Evolutionary conservation across 2,329 filamentous ascomycete species (phyloP).

Genomic region (Alternaria sp.): DNA sequence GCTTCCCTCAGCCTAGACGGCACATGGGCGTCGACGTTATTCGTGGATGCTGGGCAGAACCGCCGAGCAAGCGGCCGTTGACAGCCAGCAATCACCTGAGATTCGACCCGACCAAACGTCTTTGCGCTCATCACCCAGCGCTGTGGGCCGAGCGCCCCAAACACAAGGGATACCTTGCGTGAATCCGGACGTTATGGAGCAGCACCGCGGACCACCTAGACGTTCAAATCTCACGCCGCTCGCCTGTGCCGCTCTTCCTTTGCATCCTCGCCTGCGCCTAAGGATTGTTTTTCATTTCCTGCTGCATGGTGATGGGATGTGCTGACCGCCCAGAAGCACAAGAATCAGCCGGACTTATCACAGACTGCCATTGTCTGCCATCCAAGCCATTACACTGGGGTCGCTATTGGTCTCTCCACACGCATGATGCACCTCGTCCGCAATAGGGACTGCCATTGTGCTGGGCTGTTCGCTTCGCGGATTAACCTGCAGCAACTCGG

Average conservation of each 20-base stretch:
- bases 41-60: slow-evolving; percentile 1
- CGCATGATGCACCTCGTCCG: slow-evolving; percentile 20
- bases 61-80: slow-evolving; percentile 6
- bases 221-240: background rate
- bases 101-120: slow-evolving; percentile 6
- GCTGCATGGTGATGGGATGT: slow-evolving; percentile 21
- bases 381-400: slow-evolving; percentile 8
- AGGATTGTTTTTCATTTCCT: slow-evolving; percentile 16
- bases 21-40: background rate
- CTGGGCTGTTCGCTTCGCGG: slow-evolving; percentile 34
- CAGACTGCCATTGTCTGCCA: slow-evolving; percentile 13
- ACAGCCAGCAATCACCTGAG: slow-evolving; percentile 4
- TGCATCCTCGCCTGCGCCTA: background rate
- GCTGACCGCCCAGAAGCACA: slow-evolving; percentile 35
- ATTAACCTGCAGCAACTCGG: slow-evolving; percentile 23
- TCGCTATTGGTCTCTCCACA: slow-evolving; percentile 20
- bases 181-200: slow-evolving; percentile 1
- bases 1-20: slow-evolving; percentile 1
- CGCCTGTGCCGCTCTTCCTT: slow-evolving; percentile 1
- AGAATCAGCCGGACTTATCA: slow-evolving; percentile 33
- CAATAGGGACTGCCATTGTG: slow-evolving; percentile 17
- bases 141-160: slow-evolving; percentile 12
- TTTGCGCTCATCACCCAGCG: slow-evolving; percentile 17
- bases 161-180: slow-evolving; percentile 4
- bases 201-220: background rate